Evolutionary conservation across 1,139 yeast species (phyloP).

Genomic region (Yamadazyma friedrichii): DNA sequence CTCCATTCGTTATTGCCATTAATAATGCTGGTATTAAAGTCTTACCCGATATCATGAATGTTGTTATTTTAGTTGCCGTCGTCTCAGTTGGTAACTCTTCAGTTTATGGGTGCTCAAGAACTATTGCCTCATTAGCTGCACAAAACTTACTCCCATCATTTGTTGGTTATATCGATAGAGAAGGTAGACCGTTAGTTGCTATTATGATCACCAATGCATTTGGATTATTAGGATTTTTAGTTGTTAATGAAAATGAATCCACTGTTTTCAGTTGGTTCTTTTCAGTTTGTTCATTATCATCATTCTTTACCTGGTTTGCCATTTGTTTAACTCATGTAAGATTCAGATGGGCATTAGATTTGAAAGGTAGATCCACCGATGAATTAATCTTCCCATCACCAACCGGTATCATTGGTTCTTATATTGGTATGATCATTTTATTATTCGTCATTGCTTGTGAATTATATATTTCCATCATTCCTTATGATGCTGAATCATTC

Average conservation of each 20-base stretch:
- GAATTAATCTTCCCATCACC: constrained; percentile 50
- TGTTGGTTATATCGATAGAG: constrained; percentile 54
- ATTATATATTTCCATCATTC: constrained; percentile 47
- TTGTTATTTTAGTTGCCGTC: constrained; percentile 50
- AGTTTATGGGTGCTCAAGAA: constrained; percentile 55
- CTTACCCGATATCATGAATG: constrained; percentile 52
- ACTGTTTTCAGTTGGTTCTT: constrained; percentile 64
- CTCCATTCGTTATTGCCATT: constrained; percentile 45
- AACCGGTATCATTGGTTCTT: constrained; percentile 49
- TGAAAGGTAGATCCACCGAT: constrained; percentile 36
- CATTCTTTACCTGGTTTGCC: constrained; percentile 54
- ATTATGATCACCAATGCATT: constrained; percentile 48
- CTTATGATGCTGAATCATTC: constrained; percentile 30
- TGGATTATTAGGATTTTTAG: constrained; percentile 65
- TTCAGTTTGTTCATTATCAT: constrained; percentile 61
- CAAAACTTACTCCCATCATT: constrained; percentile 44
- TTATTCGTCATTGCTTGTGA: constrained; percentile 46
- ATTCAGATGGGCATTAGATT: constrained; percentile 37
- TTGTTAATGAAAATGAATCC: constrained; percentile 45
- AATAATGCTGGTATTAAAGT: constrained; percentile 38
- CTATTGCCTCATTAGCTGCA: constrained; percentile 53
- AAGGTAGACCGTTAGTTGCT: constrained; percentile 58
- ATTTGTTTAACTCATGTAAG: constrained; percentile 40
- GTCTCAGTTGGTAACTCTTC: constrained; percentile 56
- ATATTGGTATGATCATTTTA: constrained; percentile 38